Evolutionary conservation across 345 rosid species (phyloP).

Genomic region (Linum usitatissimum): DNA sequence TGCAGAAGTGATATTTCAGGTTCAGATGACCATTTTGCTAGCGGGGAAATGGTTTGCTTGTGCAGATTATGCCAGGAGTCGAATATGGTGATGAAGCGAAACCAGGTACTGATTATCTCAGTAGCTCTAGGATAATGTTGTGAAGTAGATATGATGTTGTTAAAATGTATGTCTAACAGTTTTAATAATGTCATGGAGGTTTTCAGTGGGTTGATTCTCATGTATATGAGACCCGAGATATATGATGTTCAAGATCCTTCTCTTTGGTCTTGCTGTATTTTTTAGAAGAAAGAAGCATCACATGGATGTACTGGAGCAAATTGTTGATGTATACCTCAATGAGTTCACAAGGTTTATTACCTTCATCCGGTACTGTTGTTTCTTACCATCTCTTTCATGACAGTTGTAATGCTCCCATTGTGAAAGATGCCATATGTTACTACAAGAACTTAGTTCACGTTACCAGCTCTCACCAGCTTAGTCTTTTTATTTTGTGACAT

Average conservation of each 20-base stretch:
- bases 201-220: too few relatives aligned
- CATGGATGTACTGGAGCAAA: slow-evolving; percentile 54
- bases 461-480: background rate
- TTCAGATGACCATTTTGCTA: too few relatives aligned
- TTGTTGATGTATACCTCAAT: slow-evolving; percentile 47
- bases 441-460: background rate
- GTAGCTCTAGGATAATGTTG: too few relatives aligned
- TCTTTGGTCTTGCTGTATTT: slow-evolving; percentile 14
- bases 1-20: too few relatives aligned
- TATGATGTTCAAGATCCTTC: slow-evolving; percentile 1
- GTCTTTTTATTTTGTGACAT: background rate
- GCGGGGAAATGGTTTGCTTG: too few relatives aligned
- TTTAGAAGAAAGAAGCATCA: slow-evolving; percentile 40
- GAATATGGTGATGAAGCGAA: too few relatives aligned
- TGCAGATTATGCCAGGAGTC: too few relatives aligned
- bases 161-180: slow-evolving; percentile 42
- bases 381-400: slow-evolving; percentile 1
- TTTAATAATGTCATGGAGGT: too few relatives aligned
- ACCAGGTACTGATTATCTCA: too few relatives aligned
- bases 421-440: too few relatives aligned
- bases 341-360: slow-evolving; percentile 74
- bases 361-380: slow-evolving; percentile 57
- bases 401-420: background rate
- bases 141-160: slow-evolving; percentile 55
- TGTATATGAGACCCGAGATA: too few relatives aligned